Base-by-base conservation (phyloP, 371 early-diverging fungal species). In the Massospora cicadina region DNA sequence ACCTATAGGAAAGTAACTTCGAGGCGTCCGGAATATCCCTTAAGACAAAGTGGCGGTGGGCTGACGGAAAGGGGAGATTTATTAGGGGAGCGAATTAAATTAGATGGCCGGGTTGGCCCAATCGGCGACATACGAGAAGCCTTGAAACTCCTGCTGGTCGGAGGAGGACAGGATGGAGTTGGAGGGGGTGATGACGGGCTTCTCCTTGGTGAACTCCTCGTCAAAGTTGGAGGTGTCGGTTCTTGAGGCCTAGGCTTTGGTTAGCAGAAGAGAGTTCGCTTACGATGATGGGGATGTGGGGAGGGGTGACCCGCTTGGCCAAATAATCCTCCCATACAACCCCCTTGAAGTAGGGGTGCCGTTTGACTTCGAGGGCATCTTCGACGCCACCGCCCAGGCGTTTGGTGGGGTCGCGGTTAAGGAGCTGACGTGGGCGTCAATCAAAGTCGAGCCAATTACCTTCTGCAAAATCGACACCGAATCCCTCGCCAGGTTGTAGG, bases 181-280 rank as follows among this genome's bases (percentile, higher is more conserved):
- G 12, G 58, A 57, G 26, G 95, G 93, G n/a, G 96, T 95, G 54
- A 96, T 70, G 0, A 87, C 85, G 2, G 94, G 93, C 59, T 75
- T 71, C 75, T 98, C 95, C 27, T 79, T 75, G 5, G 93, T 96
- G 65, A 97, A 94, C 75, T 95, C 95, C 33, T 84, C 81, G 66
- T 90, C 97, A 83, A 96, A 96, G 81, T 94, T 93, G 63, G 93
- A 93, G 1, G 87, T 85, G 72, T 96, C 97, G 23, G 85, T 81
- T 25, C 85, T 81, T 23, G 83, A 82, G 23, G 76, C 74, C 79
- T 81, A 68, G 33, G 43, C 26, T 27, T 64, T 1, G 33, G 1
- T 17, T 13, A 26, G 58, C 5, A 56, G 23, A 56, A 26, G 27
- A 24, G 26, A 5, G 5, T 1, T 10, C 3, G 68, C 71, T 68